Evolutionary conservation across 805 yeast species (phyloP).

Genomic region (Citeromyces matritensis): DNA sequence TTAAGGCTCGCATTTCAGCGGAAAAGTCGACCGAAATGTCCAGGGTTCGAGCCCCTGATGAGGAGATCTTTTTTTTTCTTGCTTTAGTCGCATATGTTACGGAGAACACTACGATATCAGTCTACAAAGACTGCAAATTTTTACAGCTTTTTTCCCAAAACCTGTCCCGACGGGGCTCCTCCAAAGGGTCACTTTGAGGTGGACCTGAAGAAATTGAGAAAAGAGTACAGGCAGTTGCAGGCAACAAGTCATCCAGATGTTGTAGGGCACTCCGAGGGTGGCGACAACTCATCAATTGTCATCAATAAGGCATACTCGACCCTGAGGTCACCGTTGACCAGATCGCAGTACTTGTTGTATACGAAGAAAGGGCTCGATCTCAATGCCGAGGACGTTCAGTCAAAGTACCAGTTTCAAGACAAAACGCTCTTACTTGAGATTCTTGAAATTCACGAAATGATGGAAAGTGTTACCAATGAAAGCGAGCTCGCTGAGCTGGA

Average conservation of each 20-base stretch:
- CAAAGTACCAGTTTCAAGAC: constrained; percentile 17
- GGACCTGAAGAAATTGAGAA: constrained; percentile 39
- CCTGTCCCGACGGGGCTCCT: constrained; percentile 55
- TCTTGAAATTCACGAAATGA: constrained; percentile 70
- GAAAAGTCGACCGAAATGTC: constrained; percentile 35
- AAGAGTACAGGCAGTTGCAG: constrained; percentile 66
- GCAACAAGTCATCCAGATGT: constrained; percentile 74
- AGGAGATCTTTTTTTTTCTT: constrained; percentile 19
- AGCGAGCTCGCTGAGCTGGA: constrained; percentile 39
- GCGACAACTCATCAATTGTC: constrained; percentile 26
- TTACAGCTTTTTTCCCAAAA: constrained; percentile 61
- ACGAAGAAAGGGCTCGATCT: constrained; percentile 33
- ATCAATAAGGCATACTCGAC: constrained; percentile 71
- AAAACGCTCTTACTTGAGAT: constrained; percentile 58
- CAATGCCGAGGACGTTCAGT: constrained; percentile 38
- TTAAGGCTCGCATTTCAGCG: constrained; percentile 16
- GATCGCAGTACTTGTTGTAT: constrained; percentile 49
- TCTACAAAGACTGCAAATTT: neutral
- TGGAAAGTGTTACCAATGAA: constrained; percentile 50
- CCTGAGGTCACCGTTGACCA: constrained; percentile 48
- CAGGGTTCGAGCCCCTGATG: constrained; percentile 51
- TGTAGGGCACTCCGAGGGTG: constrained; percentile 10
- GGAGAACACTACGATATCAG: too few species aligned
- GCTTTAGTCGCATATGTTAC: too few species aligned
- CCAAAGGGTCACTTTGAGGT: constrained; percentile 43